Evolutionary conservation across 108 stramenopile genomes (phyloP), one percentile per base, ranked within the genome.

Genomic region (Ochromonas danica): DNA sequence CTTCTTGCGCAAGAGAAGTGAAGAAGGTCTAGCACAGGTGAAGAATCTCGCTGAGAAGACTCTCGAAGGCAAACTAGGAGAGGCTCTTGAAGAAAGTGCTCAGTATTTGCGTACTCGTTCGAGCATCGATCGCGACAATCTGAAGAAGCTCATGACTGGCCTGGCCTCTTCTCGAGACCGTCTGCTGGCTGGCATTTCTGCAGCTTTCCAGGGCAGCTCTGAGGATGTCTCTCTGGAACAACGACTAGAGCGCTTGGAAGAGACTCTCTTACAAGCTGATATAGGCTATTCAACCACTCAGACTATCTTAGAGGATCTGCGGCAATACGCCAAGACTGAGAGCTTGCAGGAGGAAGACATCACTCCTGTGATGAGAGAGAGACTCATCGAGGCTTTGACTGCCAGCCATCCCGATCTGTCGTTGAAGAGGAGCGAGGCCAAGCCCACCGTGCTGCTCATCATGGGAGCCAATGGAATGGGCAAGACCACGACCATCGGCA

Each of bases 401-500:
- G 42, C 42, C 1, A 22, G 33, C 0, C 0, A 10, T 31, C 0
- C 67, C 1, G n/a, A 27, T 17, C 42, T 78, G 33, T 14, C 1
- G 38, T 28, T 22, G 10, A 31, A 2, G 27, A 79, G 43, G 42
- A 61, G 79, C 0, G 33, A 38, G 30, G 82, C 82, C 38, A 43
- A 33, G 2, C 84, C 83, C 1, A 78, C 65, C 14, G 87, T 86
- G 39, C 60, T 84, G 60, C 61, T 83, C 27, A 79, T 86, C 77
- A 83, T 83, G 41, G 84, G 83, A 25, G 80, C 85, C 0, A 81
- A 86, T 79, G 89, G 89, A 0, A 95, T 97, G 94, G 96, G 96
- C 10, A 97, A 97, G 83, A 91, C 90, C 17, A 95, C 95, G 0
- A 93, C 95, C 38, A 93, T 95, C 61, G 96, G 94, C n/a, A 97